These are phyloP conservation scores for Rhizopus delemar DNA, from an alignment of 371 early-diverging fungal species.

Conservation along the genomic window DNA sequence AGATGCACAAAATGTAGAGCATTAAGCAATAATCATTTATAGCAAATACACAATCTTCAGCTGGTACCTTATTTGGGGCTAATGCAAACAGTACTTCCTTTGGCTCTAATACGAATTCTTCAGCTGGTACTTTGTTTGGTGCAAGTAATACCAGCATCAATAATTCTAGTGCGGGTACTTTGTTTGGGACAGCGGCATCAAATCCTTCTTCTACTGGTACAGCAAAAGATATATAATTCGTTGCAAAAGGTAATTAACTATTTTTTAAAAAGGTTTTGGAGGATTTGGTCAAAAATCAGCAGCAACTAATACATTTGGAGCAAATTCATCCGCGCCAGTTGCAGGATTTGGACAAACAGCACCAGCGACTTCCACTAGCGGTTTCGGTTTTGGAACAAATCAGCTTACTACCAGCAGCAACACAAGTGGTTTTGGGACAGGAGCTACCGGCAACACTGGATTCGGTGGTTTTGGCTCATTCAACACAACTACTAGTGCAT, in stretches of 20 bases:
- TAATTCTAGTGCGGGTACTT: constrained; percentile 33
- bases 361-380: constrained; percentile 11
- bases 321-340: constrained; percentile 4
- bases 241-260: neutral
- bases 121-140: constrained; percentile 28
- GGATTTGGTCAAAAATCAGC: constrained; percentile 19
- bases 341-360: constrained; percentile 16
- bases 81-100: constrained; percentile 9
- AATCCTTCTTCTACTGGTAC: constrained; percentile 32
- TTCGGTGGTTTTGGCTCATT: constrained; percentile 17
- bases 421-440: constrained; percentile 12
- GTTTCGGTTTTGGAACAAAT: constrained; percentile 10
- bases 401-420: constrained; percentile 1
- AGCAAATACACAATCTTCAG: constrained; percentile 33
- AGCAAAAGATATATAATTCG: constrained; percentile 8
- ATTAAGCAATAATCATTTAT: neutral
- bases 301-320: constrained; percentile 3
- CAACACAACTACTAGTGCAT: constrained; percentile 11
- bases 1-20: constrained; percentile 6
- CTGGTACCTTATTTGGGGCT: constrained; percentile 39
- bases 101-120: constrained; percentile 7
- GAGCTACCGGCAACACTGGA: constrained; percentile 9
- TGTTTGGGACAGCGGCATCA: constrained; percentile 35
- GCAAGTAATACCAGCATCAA: constrained; percentile 2
- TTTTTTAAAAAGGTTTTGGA: constrained; percentile 10